Evolutionary conservation across 331 rosid species (phyloP).

Genomic region (Telfairia occidentalis): DNA sequence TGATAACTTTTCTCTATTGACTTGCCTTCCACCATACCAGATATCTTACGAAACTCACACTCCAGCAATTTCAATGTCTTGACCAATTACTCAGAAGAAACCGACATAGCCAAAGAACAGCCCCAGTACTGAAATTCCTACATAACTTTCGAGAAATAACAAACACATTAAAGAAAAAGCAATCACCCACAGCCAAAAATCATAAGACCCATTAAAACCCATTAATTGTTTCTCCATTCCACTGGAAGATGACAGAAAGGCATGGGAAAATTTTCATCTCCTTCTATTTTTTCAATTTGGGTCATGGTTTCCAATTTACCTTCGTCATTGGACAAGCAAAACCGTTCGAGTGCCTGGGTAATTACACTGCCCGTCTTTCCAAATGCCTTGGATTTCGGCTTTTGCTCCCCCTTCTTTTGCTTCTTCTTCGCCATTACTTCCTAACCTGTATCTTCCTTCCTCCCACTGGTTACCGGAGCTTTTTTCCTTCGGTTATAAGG

Average conservation of each 20-base stretch:
- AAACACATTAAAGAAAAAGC: neutral
- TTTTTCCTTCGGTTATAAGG: neutral
- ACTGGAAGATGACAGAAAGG: neutral
- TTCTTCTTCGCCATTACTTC: slow-evolving; percentile 21
- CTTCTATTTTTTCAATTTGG: neutral
- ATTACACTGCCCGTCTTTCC: slow-evolving; percentile 27
- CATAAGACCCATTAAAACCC: neutral
- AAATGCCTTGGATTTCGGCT: slow-evolving; percentile 13
- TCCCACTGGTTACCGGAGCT: neutral
- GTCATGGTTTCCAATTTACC: slow-evolving; percentile 24
- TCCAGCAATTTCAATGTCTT: neutral
- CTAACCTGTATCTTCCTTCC: neutral
- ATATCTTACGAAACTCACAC: neutral
- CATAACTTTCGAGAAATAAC: neutral
- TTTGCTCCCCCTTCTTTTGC: slow-evolving; percentile 4
- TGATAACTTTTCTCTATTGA: neutral
- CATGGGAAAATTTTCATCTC: neutral
- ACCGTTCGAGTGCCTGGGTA: slow-evolving; percentile 17
- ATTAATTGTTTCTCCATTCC: neutral
- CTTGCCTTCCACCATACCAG: neutral
- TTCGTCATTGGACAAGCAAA: slow-evolving; percentile 32
- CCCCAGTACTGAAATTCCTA: neutral
- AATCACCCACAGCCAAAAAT: neutral
- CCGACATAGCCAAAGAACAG: neutral
- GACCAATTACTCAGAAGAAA: neutral